These are phyloP conservation scores for Eucalyptus coolabah DNA, from an alignment of 345 rosid species.

Conservation along the genomic window DNA sequence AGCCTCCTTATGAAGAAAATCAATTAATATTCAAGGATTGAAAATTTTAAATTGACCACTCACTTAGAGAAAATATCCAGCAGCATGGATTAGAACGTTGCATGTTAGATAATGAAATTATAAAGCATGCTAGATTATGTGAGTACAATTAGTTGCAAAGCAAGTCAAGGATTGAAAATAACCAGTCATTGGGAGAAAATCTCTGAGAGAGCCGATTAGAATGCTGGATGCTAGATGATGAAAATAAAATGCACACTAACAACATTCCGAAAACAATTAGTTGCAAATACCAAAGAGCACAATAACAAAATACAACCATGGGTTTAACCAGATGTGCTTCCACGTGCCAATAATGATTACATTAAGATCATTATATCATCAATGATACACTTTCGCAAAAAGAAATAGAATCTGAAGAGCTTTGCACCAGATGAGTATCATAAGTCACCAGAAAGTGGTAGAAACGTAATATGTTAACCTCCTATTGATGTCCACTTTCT, in stretches of 20 bases:
- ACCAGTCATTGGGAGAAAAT: not conserved
- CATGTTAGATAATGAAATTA: not conserved
- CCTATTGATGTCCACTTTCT: not conserved
- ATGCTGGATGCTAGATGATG: not conserved
- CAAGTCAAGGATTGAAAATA: not conserved
- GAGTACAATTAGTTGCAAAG: not conserved
- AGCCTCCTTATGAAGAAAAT: not conserved
- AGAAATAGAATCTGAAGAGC: not conserved
- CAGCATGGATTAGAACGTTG: not conserved
- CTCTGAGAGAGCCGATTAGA: not conserved
- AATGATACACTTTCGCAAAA: not conserved
- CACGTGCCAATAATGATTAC: not conserved
- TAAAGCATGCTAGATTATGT: not conserved
- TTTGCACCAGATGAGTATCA: not conserved
- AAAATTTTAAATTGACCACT: not conserved
- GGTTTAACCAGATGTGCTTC: not conserved
- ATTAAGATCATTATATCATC: not conserved
- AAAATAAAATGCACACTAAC: not conserved
- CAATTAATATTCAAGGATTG: not conserved
- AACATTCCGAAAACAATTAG: not conserved
- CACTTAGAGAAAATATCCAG: not conserved
- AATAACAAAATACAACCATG: not conserved
- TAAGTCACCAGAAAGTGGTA: not conserved
- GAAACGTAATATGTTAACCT: not conserved
- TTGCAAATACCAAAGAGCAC: not conserved